These are phyloP conservation scores for Euphorbia schlechtendalii DNA, from an alignment of 441 rosid genomes.

Conservation along the genomic window DNA sequence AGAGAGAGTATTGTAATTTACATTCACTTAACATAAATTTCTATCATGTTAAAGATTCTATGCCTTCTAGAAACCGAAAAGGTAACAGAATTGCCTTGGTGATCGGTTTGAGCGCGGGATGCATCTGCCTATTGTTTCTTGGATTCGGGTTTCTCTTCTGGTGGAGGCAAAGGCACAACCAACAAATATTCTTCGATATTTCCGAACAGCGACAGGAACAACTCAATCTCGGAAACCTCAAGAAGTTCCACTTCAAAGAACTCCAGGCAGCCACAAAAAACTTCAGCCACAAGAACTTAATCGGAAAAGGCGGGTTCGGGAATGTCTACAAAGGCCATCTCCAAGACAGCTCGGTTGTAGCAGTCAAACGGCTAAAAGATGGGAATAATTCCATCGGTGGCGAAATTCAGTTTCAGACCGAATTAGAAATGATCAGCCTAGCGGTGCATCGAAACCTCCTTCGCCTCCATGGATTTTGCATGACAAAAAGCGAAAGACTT, in stretches of 20 bases:
- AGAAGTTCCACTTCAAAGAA: constrained; percentile 73
- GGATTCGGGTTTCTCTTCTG: constrained; percentile 67
- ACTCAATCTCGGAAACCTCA: constrained; percentile 68
- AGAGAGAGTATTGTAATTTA: too few species aligned
- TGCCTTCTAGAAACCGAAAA: constrained; percentile 37
- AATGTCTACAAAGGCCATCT: constrained; percentile 82
- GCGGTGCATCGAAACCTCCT: constrained; percentile 90
- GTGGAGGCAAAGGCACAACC: constrained; percentile 72
- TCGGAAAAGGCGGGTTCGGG: constrained; percentile 90
- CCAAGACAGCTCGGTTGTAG: constrained; percentile 66
- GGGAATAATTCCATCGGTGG: constrained; percentile 59
- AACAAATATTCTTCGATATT: constrained; percentile 71
- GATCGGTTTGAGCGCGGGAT: constrained; percentile 58
- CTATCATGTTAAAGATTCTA: constrained; percentile 31
- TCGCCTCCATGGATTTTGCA: constrained; percentile 74
- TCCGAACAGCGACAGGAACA: constrained; percentile 62
- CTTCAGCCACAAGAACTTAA: constrained; percentile 75
- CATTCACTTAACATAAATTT: constrained; percentile 15
- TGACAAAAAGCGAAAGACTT: constrained; percentile 64
- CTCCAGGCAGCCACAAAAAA: constrained; percentile 73
- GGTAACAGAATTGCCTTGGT: constrained; percentile 66
- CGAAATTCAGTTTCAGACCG: constrained; percentile 82
- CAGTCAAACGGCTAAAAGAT: constrained; percentile 81
- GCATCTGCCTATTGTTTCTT: constrained; percentile 56
- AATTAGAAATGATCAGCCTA: constrained; percentile 86